Percentiles rank a stretch among this genome's conserved stretches.
These are phyloP conservation scores for Senecio squalidus DNA, from an alignment of 140 eudicot species.

Conservation along the genomic window DNA sequence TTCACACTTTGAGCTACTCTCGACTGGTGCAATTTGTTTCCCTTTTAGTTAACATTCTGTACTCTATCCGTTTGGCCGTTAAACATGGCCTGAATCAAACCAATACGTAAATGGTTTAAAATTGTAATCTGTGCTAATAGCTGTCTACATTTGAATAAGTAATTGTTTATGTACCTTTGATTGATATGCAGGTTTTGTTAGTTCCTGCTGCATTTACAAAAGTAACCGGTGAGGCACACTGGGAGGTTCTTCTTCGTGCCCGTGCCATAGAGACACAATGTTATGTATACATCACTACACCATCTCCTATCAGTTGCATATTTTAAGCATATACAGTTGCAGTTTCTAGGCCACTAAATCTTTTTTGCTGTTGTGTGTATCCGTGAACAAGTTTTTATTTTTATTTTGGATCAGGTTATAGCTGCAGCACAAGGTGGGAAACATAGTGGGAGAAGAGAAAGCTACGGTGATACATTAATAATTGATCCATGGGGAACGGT, in stretches of 20 bases:
- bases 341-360: neutral
- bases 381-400: neutral
- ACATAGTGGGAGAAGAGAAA: conserved; percentile 82
- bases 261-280: conserved; percentile 98
- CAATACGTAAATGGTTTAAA: no score
- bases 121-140: no score
- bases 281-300: conserved; percentile 45
- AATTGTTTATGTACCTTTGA: conserved; percentile 3
- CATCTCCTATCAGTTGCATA: neutral
- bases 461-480: conserved; percentile 82
- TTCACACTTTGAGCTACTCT: no score
- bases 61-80: no score
- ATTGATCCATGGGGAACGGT: conserved; percentile 96
- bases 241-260: conserved; percentile 98
- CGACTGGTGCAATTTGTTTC: no score
- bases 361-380: neutral
- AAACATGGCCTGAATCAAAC: no score
- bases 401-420: conserved; percentile 52
- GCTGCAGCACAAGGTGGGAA: conserved; percentile 99
- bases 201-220: conserved; percentile 92
- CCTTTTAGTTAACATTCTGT: no score
- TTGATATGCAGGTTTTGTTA: conserved; percentile 59
- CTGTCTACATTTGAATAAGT: conserved; percentile 15
- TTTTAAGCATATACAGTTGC: neutral
- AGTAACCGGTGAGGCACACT: conserved; percentile 94